phyloP scores from a whole-genome alignment of 2,329 filamentous ascomycete species.

The Fonsecaea erecta region DNA sequence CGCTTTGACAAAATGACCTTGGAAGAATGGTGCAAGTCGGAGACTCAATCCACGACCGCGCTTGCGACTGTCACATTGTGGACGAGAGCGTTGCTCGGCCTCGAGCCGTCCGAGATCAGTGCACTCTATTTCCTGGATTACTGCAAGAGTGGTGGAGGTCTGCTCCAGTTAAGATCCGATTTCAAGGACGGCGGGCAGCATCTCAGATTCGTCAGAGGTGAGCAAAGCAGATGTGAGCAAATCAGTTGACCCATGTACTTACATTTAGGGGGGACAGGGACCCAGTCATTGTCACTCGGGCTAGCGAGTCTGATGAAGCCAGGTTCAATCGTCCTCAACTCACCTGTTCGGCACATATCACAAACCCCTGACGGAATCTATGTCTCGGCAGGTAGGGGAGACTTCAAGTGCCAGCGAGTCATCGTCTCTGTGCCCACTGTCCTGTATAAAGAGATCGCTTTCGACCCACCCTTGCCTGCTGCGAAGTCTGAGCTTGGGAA shows the following conservation, averaged over 20 bases:
- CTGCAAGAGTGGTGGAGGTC: conserved; percentile 58
- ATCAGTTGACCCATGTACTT: not conserved
- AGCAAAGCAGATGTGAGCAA: not conserved
- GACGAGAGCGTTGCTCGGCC: conserved; percentile 57
- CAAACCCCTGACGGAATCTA: conserved; percentile 38
- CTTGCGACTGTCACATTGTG: conserved; percentile 51
- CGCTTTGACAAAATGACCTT: conserved; percentile 48
- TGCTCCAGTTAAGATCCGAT: conserved; percentile 60
- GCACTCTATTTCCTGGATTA: conserved; percentile 63
- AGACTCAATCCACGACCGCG: conserved; percentile 41
- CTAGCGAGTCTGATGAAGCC: conserved; percentile 45
- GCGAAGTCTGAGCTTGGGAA: conserved; percentile 46
- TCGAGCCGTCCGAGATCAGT: conserved; percentile 55
- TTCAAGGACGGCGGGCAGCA: conserved; percentile 59
- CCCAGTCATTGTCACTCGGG: conserved; percentile 48
- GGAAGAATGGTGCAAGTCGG: conserved; percentile 45
- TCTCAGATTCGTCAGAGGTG: conserved; percentile 44
- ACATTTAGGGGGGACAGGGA: conserved; percentile 44
- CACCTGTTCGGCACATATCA: conserved; percentile 42
- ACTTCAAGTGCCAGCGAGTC: conserved; percentile 50
- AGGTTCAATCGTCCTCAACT: conserved; percentile 39
- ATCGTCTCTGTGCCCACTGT: conserved; percentile 57
- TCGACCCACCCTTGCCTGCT: conserved; percentile 53
- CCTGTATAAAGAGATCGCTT: conserved; percentile 52
- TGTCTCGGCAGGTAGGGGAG: conserved; percentile 25